Base-by-base conservation (phyloP, 2,329 filamentous ascomycete genomes). In the Aspergillus costaricaensis region DNA sequence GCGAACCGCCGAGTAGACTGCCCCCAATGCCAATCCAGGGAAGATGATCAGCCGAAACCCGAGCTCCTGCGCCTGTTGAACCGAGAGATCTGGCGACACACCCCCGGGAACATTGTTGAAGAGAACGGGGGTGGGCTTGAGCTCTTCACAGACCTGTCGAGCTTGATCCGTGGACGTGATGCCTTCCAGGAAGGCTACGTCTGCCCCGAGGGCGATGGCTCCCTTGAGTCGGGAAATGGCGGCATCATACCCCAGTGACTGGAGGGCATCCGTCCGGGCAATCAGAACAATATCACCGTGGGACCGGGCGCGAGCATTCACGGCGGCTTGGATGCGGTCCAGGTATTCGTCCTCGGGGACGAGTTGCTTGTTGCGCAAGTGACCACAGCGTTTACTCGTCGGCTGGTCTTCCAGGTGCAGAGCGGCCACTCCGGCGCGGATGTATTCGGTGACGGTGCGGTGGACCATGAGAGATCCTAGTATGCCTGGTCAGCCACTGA, bases 381-480 rank as follows among this genome's bases (percentile, higher is more conserved):
- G 87, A 0, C 87, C 87, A 70, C 87, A 90, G 9, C 86, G 83
- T 76, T 90, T 90, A 38, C 53, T 53, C 2, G 82, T 76, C 17
- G 88, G 80, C 75, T 89, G 86, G 72, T 88, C 86, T 71, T 88
- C 86, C 59, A 88, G 81, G 67, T 88, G 85, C 19, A 87, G 74
- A 0, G 78, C 86, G 1, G 86, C 85, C 3, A 88, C 82, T 14
- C 85, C 85, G 5, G 81, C 77, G 25, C 79, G 77, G 52, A 80
- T 79, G 72, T 87, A 87, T 48, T 79, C 73, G n/a, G 77, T 72
- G 7, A 85, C 79, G 2, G 84, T 84, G 25, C 83, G 80, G 1
- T 81, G 79, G 39, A 87, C 58, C 21, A 57, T 65, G 9, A 50
- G 59, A 39, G 63, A 58, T 48, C 59, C 41, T 44, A 21, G 19